Evolutionary conservation across 371 early-diverging fungal genomes (phyloP), one percentile per base, ranked within the genome.

Genomic region (Apophysomyces trapeziformis): DNA sequence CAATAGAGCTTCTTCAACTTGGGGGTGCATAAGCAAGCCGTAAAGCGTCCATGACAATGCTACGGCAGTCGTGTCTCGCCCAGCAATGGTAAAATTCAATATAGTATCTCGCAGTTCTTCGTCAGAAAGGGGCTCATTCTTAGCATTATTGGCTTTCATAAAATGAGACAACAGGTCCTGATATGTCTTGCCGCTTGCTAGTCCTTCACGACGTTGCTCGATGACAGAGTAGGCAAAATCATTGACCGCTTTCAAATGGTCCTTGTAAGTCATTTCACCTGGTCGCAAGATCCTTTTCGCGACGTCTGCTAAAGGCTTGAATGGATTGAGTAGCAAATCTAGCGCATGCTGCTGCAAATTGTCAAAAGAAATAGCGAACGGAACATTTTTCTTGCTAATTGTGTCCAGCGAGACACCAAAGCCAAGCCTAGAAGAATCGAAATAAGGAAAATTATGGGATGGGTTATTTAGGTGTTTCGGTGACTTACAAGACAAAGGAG

Each of bases 41-140:
- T 82, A 90, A 64, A 90, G 84, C 36, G 86, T 79, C 93, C 93
- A 93, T 7, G 84, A 84, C 11, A 92, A 80, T 0, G 90, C 87
- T 66, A 89, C 89, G 0, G 91, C 89, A 3, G 92, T 92, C 0
- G 91, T 89, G 60, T 91, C 91, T n/a, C 91, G 77, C 2, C 77
- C 83, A 32, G 83, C 89, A 68, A 90, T 85, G 61, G 90, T 84
- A 68, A 91, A 87, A 74, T 91, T 93, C 59, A 92, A 60, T 3
- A 91, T 80, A 59, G 87, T 80, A 69, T 93, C 92, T 5, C 84
- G 74, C 32, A 92, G 75, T 47, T 79, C 70, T 18, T 74, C 62
- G 64, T 85, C 84, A 4, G 62, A 67, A 14, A 79, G 65, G 8
- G 65, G 61, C 18, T 67, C 67, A 7, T 80, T 82, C 46, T 84